These are phyloP conservation scores for Colletotrichum sp. DNA, from an alignment of 2,329 filamentous ascomycete species.

Conservation along the genomic window DNA sequence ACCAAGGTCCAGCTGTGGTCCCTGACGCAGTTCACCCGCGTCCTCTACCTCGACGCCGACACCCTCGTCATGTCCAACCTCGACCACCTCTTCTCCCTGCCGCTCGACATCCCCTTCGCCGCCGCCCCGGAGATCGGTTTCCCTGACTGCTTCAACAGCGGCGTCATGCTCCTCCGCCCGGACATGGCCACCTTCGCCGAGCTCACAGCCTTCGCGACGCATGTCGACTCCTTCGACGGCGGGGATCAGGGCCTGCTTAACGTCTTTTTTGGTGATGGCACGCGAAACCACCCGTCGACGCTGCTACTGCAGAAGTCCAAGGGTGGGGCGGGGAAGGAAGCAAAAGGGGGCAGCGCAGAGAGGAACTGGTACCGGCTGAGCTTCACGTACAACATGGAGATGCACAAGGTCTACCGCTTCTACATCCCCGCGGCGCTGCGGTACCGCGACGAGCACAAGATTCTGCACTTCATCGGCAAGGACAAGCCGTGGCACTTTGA, in stretches of 20 bases:
- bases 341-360: not conserved
- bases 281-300: conserved; percentile 40
- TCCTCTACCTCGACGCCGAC: conserved; percentile 65
- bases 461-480: conserved; percentile 73
- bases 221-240: conserved; percentile 74
- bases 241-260: conserved; percentile 75
- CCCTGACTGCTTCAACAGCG: conserved; percentile 75
- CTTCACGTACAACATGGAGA: conserved; percentile 28
- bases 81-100: conserved; percentile 73
- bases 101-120: conserved; percentile 44
- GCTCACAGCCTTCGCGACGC: conserved; percentile 63
- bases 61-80: conserved; percentile 65
- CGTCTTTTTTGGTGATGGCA: conserved; percentile 59
- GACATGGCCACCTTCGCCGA: conserved; percentile 70
- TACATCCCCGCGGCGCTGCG: conserved; percentile 26
- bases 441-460: conserved; percentile 48
- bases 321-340: not conserved
- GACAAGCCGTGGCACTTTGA: conserved; percentile 65
- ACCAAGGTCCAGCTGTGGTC: conserved; percentile 76
- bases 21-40: conserved; percentile 60
- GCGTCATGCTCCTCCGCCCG: conserved; percentile 71
- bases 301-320: not conserved
- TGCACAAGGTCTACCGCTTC: conserved; percentile 25
- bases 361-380: conserved; percentile 29
- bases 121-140: conserved; percentile 72